These are phyloP conservation scores for Komagataella kurtzmanii DNA, from an alignment of 805 yeast genomes.

Conservation along the genomic window DNA sequence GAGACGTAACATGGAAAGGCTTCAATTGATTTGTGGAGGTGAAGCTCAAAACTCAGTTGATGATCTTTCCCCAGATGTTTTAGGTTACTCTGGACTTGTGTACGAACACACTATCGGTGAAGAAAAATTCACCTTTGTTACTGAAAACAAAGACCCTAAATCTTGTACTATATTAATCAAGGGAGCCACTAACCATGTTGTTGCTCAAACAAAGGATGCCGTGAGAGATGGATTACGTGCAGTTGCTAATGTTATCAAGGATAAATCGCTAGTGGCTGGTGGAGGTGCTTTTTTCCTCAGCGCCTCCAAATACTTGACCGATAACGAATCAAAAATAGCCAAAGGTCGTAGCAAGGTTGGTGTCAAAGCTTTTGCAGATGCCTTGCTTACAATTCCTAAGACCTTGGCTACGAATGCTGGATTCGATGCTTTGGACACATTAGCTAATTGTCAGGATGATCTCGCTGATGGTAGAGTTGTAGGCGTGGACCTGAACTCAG, in stretches of 20 bases:
- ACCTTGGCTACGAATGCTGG: slow-evolving; percentile 89
- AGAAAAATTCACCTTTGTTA: slow-evolving; percentile 93
- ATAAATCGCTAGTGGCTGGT: slow-evolving; percentile 81
- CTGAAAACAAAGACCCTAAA: slow-evolving; percentile 81
- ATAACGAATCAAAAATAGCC: slow-evolving; percentile 37
- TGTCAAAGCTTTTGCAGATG: slow-evolving; percentile 86
- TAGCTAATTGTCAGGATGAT: slow-evolving; percentile 84
- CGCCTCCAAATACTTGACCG: slow-evolving; percentile 53
- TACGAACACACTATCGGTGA: slow-evolving; percentile 92
- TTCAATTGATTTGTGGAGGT: slow-evolving; percentile 93
- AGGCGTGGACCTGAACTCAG: slow-evolving; percentile 82
- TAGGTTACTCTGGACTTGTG: slow-evolving; percentile 85
- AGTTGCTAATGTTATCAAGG: slow-evolving; percentile 82
- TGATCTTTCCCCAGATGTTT: slow-evolving; percentile 63
- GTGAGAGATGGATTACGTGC: slow-evolving; percentile 95
- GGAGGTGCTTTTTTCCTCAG: slow-evolving; percentile 93
- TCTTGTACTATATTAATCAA: slow-evolving; percentile 85
- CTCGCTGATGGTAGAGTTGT: slow-evolving; percentile 68
- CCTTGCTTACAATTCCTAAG: slow-evolving; percentile 83
- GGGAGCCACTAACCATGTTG: slow-evolving; percentile 83
- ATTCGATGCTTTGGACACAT: slow-evolving; percentile 79
- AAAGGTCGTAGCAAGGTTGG: slow-evolving; percentile 88
- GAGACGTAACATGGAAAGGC: slow-evolving; percentile 97
- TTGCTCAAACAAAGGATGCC: slow-evolving; percentile 92
- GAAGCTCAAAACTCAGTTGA: slow-evolving; percentile 97